Base-by-base conservation (phyloP, 1,284 basidiomycete genomes). In the Cutaneotrichosporon dermatis region DNA sequence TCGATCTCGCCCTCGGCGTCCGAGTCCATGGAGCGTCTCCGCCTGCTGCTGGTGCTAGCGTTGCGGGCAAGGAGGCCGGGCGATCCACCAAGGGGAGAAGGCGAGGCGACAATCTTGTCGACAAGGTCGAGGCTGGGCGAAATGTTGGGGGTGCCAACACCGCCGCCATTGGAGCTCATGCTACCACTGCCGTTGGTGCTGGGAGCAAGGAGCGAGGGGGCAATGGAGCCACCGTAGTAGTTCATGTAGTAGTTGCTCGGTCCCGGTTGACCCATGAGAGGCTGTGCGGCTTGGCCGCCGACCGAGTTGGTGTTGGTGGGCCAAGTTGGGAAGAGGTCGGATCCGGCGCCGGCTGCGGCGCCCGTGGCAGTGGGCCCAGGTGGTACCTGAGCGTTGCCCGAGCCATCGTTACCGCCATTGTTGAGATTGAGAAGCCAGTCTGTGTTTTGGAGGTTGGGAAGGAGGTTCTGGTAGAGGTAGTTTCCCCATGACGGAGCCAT, bases 401-500 rank as follows among this genome's bases (percentile, higher is more conserved):
- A 51, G 8, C 51, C 51, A 45, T 34, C 41, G 60, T 59, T 65
- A 34, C 59, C 55, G 15, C 25, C 25, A 25, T 61, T 61, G 51
- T 62, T 67, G 37, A 60, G 10, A 69, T 69, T 43, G 66, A 71
- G 41, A 34, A 65, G 55, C 63, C 63, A 65, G 54, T 65, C 63
- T 16, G 57, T 49, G 48, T 43, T 51, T 25, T 54, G 56, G 15
- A 73, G 61, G 46, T 66, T 68, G 4, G 71, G 68, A 1, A 73
- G 62, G 33, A 74, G 46, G 66, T 75, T 75, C 49, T 70, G 69
- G 62, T 75, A 76, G 15, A 76, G 67, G 60, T 72, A 75, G 15
- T 68, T 69, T 13, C 73, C 71, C 75, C 75, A 76, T 16, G 66
- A 57, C 5, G 71, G 69, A 5, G 65, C 61, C 35, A 66, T 58